Evolutionary conservation across 2,329 filamentous ascomycete species (phyloP), one percentile per base, ranked within the genome.

Genomic region (Colletotrichum tropicale): DNA sequence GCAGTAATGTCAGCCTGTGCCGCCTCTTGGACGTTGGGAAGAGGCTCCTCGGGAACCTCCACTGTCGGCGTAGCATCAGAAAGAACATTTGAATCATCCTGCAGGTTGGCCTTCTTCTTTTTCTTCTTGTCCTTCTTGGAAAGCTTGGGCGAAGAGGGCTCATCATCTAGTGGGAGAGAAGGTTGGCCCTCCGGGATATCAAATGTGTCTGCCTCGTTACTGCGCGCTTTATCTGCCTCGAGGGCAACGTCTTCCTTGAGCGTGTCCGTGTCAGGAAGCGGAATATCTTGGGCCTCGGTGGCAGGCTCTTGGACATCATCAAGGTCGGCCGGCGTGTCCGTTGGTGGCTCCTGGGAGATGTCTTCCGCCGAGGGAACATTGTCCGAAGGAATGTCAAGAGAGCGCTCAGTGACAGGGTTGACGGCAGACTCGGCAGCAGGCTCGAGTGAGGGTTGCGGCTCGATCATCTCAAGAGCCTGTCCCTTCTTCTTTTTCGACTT

Each of bases 121-220:
- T 78, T 77, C 52, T 76, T 78, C 69, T 75, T 79, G 28, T 78
- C 75, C 21, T 77, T 79, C 74, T 74, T 79, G 12, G 72, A 73
- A 34, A 71, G 38, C 21, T 66, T 74, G n/a, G 58, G 38, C 10
- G 24, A 24, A 10, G 68, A 52, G 18, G 21, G 21, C 18, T 48
- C 66, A 18, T 66, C 52, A 4, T 71, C 70, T 36, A 60, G n/a
- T 16, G 32, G 3, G 4, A n/a, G 15, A 48, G 28, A n/a, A 16
- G 38, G 12, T 26, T 70, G 64, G 13, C 18, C 18, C 60, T 36
- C n/a, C 18, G 30, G 8, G 4, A 5, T 62, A 15, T 36, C 24
- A 32, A 21, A 12, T 24, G 43, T 52, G n/a, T 52, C 43, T 16
- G 24, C 64, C 8, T 13, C 7, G 18, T 9, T 43, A 30, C 18